These are phyloP conservation scores for Colletotrichum ledebouriae DNA, from an alignment of 2,329 filamentous ascomycete species.

Conservation along the genomic window DNA sequence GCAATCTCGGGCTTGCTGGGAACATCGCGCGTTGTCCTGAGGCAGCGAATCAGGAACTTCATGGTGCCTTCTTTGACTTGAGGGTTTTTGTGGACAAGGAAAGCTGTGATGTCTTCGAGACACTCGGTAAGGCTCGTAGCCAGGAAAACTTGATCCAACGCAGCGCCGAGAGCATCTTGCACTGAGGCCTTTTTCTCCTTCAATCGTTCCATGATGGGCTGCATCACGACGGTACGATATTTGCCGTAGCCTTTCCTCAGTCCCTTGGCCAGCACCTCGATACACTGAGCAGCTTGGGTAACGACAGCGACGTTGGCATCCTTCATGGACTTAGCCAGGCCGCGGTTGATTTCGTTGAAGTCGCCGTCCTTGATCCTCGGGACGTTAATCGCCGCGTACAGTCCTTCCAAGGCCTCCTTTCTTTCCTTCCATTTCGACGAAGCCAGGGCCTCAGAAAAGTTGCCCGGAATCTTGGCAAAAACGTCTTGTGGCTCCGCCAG, in stretches of 20 bases:
- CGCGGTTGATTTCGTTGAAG: slow-evolving; percentile 86
- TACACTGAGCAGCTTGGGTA: slow-evolving; percentile 91
- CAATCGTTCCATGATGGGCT: slow-evolving; percentile 91
- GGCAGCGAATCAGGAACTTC: slow-evolving; percentile 90
- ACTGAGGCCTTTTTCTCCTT: slow-evolving; percentile 97
- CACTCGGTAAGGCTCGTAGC: slow-evolving; percentile 84
- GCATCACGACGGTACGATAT: slow-evolving; percentile 84
- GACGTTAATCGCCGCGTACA: slow-evolving; percentile 82
- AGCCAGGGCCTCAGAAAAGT: slow-evolving; percentile 85
- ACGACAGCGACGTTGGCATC: slow-evolving; percentile 98
- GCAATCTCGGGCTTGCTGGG: slow-evolving; percentile 88
- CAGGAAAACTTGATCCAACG: slow-evolving; percentile 78
- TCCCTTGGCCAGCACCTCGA: slow-evolving; percentile 90
- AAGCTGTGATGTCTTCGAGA: slow-evolving; percentile 90
- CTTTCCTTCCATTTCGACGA: slow-evolving; percentile 99
- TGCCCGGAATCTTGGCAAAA: slow-evolving; percentile 81
- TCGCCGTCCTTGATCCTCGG: slow-evolving; percentile 92
- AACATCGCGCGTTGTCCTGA: slow-evolving; percentile 85
- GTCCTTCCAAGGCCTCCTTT: slow-evolving; percentile 90
- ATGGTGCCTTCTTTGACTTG: slow-evolving; percentile 97
- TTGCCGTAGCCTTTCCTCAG: slow-evolving; percentile 82
- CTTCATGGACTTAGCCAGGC: slow-evolving; percentile 96
- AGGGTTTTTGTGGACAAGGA: slow-evolving; percentile 93
- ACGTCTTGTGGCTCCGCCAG: slow-evolving; percentile 91
- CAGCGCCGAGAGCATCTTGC: slow-evolving; percentile 87